Percentiles rank a stretch among this genome's conserved stretches.
phyloP scores from a whole-genome alignment of 257 asterid genomes.

The Craterostigma plantagineum region DNA sequence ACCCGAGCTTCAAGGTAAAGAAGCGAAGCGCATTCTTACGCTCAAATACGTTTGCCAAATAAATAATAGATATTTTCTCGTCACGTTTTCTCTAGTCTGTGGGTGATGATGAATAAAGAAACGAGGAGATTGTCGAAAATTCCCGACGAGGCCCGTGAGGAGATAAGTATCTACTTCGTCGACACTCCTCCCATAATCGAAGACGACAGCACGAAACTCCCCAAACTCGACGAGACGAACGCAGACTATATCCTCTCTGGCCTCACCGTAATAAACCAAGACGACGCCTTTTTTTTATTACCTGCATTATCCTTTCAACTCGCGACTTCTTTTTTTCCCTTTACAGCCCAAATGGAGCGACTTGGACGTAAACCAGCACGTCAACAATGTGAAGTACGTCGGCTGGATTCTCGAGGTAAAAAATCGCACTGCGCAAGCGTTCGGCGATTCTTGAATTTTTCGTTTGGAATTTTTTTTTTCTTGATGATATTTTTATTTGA shows the following conservation, averaged over 20 bases:
- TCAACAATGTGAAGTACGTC: slow-evolving; percentile 85
- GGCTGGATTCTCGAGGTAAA: slow-evolving; percentile 96
- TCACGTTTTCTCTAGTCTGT: no score
- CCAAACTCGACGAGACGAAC: slow-evolving; percentile 61
- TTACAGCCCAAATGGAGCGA: slow-evolving; percentile 89
- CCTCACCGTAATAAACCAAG: slow-evolving; percentile 30
- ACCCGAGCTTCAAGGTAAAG: slow-evolving; percentile 82
- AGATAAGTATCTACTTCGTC: slow-evolving; percentile 60
- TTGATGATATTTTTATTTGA: no score
- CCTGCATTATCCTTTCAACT: not conserved
- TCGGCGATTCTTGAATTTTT: no score
- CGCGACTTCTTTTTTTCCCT: slow-evolving; percentile 5
- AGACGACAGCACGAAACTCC: slow-evolving; percentile 61
- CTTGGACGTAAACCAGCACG: slow-evolving; percentile 85
- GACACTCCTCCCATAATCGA: slow-evolving; percentile 79
- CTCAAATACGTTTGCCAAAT: no score
- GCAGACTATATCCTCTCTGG: slow-evolving; percentile 60
- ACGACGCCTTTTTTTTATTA: not conserved
- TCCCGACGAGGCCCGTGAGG: slow-evolving; percentile 82
- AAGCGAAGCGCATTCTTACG: not conserved
- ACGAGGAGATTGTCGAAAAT: slow-evolving; percentile 82
- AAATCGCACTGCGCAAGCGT: not conserved
- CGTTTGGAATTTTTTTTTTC: no score
- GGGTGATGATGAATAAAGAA: slow-evolving; percentile 97
- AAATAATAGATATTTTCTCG: no score